Percentiles rank a stretch among this genome's conserved stretches.
Evolutionary conservation across 495 filamentous ascomycete species (phyloP).

Genomic region (Lentithecium fluviatile): DNA sequence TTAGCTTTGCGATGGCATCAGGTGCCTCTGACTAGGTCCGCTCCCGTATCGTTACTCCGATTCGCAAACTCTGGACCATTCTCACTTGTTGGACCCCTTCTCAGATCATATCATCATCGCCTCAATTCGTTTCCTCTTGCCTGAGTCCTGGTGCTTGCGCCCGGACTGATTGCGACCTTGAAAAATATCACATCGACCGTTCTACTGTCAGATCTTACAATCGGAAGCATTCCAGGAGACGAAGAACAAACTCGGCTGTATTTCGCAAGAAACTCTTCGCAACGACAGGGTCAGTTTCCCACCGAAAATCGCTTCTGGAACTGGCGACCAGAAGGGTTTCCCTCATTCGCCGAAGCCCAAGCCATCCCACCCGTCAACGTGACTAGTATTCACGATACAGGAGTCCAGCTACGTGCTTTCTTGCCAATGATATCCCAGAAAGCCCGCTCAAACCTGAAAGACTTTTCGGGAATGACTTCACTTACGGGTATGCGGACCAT

Average conservation of each 20-base stretch:
- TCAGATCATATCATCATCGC: background rate
- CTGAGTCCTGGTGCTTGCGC: background rate
- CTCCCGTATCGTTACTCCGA: background rate
- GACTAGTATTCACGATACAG: background rate
- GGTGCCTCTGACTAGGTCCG: background rate
- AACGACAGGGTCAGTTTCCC: background rate
- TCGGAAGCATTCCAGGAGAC: background rate
- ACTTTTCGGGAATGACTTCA: background rate
- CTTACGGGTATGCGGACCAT: background rate
- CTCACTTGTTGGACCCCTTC: background rate
- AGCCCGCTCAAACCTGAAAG: background rate
- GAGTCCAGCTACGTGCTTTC: background rate
- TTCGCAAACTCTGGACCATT: background rate
- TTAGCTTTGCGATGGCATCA: background rate
- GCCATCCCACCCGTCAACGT: background rate
- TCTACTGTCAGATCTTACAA: background rate
- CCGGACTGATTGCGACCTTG: background rate
- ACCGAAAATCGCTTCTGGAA: background rate
- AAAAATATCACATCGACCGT: background rate
- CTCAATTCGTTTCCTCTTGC: background rate
- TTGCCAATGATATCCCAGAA: background rate
- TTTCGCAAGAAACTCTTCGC: background rate
- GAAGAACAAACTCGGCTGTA: background rate
- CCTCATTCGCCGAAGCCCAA: background rate
- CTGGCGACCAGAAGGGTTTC: background rate